Evolutionary conservation across 495 filamentous ascomycete genomes (phyloP).

Genomic region (Lentithecium fluviatile): DNA sequence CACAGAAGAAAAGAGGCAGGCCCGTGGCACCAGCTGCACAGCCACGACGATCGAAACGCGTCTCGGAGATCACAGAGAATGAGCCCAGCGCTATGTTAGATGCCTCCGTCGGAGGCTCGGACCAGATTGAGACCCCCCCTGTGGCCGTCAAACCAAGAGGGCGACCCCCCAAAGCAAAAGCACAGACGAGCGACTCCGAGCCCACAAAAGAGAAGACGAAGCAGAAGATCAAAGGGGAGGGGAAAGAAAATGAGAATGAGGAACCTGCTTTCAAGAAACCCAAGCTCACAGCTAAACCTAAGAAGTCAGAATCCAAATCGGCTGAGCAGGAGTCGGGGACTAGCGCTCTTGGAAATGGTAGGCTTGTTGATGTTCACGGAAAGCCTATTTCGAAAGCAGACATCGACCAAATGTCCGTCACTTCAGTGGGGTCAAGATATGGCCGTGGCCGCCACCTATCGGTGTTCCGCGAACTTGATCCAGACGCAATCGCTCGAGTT

Average conservation of each 20-base stretch:
- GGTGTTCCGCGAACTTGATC: constrained; percentile 69
- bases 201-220: constrained; percentile 2
- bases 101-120: constrained; percentile 4
- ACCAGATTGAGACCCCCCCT: neutral
- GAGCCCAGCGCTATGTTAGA: constrained; percentile 4
- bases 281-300: constrained; percentile 14
- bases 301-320: constrained; percentile 30
- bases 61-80: constrained; percentile 8
- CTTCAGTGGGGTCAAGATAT: constrained; percentile 44
- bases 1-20: neutral
- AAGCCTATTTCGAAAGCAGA: constrained; percentile 19
- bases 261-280: constrained; percentile 23
- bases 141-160: constrained; percentile 7
- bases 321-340: constrained; percentile 20
- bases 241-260: neutral
- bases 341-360: constrained; percentile 9
- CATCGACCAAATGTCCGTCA: constrained; percentile 18
- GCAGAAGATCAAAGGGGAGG: neutral
- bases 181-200: neutral
- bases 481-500: constrained; percentile 48
- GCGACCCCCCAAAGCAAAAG: constrained; percentile 10
- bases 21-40: neutral
- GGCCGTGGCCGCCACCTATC: constrained; percentile 59
- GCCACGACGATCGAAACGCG: constrained; percentile 11
- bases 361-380: constrained; percentile 17